phyloP scores from a whole-genome alignment of 768 basidiomycete species.

The Xerocomellus dryophilus region DNA sequence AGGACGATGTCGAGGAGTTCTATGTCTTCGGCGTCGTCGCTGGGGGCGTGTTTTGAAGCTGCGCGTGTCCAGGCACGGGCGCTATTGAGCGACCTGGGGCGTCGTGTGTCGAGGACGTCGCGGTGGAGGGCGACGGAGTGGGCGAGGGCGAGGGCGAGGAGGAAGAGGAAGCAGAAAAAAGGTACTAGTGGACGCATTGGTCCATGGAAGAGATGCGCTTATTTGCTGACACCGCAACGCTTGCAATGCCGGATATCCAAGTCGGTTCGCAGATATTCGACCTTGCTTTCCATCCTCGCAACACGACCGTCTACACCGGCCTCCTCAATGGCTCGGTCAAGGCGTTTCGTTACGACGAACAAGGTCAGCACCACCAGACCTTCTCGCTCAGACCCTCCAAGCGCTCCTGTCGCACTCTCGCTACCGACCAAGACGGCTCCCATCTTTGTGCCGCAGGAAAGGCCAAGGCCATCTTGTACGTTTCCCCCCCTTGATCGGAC shows the following conservation, averaged over 20 bases:
- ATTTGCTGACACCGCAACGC: background rate
- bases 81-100: conserved; percentile 17
- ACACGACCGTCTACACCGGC: conserved; percentile 68
- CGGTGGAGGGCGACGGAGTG: conserved; percentile 32
- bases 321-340: conserved; percentile 82
- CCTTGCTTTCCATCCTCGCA: conserved; percentile 77
- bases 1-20: conserved; percentile 81
- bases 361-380: conserved; percentile 50
- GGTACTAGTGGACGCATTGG: conserved; percentile 39
- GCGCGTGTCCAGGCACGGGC: conserved; percentile 18
- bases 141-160: conserved; percentile 32
- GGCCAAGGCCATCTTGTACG: conserved; percentile 74
- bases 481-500: conserved; percentile 11
- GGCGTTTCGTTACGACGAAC: conserved; percentile 75
- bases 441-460: conserved; percentile 80
- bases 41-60: conserved; percentile 4
- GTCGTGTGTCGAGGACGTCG: conserved; percentile 27
- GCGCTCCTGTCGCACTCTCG: conserved; percentile 76
- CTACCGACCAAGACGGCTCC: conserved; percentile 63
- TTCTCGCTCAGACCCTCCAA: conserved; percentile 76
- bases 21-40: conserved; percentile 40
- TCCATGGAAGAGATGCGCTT: conserved; percentile 23
- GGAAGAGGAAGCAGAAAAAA: conserved; percentile 22
- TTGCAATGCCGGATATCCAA: conserved; percentile 57
- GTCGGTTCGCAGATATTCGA: conserved; percentile 85